Conservation (phyloP, 2,329 filamentous ascomycete species). For the Fusarium nurragi region DNA sequence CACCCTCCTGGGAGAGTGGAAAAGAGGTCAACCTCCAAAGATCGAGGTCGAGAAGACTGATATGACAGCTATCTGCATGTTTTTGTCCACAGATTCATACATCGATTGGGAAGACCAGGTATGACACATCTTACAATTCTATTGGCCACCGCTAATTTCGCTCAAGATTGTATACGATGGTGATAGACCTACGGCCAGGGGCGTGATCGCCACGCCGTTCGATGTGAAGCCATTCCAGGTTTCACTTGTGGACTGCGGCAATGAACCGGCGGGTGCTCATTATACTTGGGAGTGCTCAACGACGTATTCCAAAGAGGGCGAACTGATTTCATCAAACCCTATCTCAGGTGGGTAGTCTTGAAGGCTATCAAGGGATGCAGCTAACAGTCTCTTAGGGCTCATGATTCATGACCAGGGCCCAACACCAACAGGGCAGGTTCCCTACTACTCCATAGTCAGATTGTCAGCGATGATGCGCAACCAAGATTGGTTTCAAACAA, state of each 20-base stretch:
- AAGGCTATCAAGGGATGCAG: background rate
- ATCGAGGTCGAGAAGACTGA: constrained; percentile 55
- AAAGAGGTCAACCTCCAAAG: constrained; percentile 48
- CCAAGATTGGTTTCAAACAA: constrained; percentile 64
- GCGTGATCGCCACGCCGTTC: constrained; percentile 63
- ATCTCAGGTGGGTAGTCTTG: constrained; percentile 24
- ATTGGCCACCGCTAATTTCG: constrained; percentile 10
- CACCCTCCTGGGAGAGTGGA: constrained; percentile 52
- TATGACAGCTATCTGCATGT: constrained; percentile 58
- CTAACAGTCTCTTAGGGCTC: constrained; percentile 51
- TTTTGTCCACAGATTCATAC: constrained; percentile 62
- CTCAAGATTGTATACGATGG: constrained; percentile 56
- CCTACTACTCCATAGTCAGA: constrained; percentile 63
- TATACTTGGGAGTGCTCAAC: constrained; percentile 57
- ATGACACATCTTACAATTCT: constrained; percentile 18
- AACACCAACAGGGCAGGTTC: constrained; percentile 44
- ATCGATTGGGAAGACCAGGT: constrained; percentile 65
- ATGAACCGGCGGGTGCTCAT: constrained; percentile 48
- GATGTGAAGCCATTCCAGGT: constrained; percentile 62
- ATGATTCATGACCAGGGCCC: constrained; percentile 53
- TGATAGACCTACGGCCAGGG: constrained; percentile 56
- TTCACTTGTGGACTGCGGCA: constrained; percentile 47
- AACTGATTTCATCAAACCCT: constrained; percentile 48
- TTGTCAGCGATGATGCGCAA: constrained; percentile 62
- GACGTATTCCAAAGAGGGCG: constrained; percentile 51